phyloP scores from a whole-genome alignment of 345 rosid species.

The Citrus australasica region DNA sequence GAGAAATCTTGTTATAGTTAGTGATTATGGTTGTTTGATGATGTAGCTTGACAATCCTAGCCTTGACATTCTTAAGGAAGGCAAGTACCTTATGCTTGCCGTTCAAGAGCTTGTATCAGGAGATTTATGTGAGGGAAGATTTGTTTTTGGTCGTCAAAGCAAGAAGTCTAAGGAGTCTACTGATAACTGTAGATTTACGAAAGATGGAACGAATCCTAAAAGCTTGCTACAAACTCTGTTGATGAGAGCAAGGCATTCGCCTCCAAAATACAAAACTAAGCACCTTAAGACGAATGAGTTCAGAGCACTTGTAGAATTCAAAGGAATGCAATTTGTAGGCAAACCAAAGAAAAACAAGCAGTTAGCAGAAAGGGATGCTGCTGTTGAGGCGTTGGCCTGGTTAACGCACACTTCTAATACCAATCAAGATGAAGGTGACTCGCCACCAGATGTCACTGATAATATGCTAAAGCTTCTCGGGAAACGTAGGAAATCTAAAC shows the following conservation, averaged over 20 bases:
- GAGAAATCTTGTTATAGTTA: neutral
- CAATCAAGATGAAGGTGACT: slow-evolving; percentile 32
- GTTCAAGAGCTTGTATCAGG: slow-evolving; percentile 89
- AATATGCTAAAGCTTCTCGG: slow-evolving; percentile 97
- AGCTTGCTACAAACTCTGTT: slow-evolving; percentile 87
- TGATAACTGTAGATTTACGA: slow-evolving; percentile 51
- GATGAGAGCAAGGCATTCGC: slow-evolving; percentile 97
- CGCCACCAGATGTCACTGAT: slow-evolving; percentile 79
- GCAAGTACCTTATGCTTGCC: slow-evolving; percentile 84
- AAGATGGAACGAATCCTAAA: slow-evolving; percentile 92
- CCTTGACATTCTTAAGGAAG: slow-evolving; percentile 81
- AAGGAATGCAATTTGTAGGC: slow-evolving; percentile 97
- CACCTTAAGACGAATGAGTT: slow-evolving; percentile 93
- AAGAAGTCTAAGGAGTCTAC: slow-evolving; percentile 48
- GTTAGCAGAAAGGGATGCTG: slow-evolving; percentile 94
- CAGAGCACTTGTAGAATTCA: slow-evolving; percentile 88
- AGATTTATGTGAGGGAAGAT: slow-evolving; percentile 95
- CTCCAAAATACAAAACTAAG: slow-evolving; percentile 94
- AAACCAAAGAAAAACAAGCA: slow-evolving; percentile 92
- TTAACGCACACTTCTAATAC: slow-evolving; percentile 73
- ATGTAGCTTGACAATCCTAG: slow-evolving; percentile 75
- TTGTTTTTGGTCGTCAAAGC: slow-evolving; percentile 86
- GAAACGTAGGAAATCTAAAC: slow-evolving; percentile 57
- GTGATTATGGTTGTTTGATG: slow-evolving; percentile 8
- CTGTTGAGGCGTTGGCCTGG: slow-evolving; percentile 96